Evolutionary conservation across 306 rosid genomes (phyloP).

Genomic region (Prunus armeniaca): DNA sequence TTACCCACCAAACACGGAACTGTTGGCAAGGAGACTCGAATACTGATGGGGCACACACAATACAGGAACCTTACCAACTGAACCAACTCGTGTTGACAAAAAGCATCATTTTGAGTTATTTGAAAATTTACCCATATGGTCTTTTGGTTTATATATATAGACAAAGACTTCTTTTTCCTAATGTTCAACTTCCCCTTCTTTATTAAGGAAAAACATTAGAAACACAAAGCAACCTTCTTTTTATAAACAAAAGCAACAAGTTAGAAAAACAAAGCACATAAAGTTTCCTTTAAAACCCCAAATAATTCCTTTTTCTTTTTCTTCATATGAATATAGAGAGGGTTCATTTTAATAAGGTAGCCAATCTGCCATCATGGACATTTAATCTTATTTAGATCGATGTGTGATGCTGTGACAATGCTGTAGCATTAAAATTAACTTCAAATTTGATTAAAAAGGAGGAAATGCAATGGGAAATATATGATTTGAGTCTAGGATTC

Average conservation of each 20-base stretch:
- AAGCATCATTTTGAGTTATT: background rate
- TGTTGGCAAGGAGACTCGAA: too few species aligned
- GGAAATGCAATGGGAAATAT: background rate
- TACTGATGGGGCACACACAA: too few species aligned
- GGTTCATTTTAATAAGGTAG: background rate
- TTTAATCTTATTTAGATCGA: background rate
- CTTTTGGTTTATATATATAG: too few species aligned
- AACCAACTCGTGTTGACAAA: background rate
- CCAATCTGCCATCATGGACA: background rate
- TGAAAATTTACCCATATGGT: too few species aligned
- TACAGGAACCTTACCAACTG: too few species aligned
- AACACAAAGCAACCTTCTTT: background rate
- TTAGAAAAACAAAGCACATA: background rate
- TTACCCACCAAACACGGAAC: too few species aligned
- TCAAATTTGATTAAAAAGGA: background rate
- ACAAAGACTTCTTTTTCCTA: too few species aligned
- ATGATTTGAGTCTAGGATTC: slow-evolving; percentile 16
- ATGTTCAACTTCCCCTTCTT: too few species aligned
- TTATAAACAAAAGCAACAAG: background rate
- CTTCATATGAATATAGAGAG: background rate
- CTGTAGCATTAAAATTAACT: background rate
- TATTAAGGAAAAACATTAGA: background rate
- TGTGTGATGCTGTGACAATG: background rate
- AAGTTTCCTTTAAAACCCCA: too few species aligned
- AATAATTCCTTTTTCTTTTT: background rate